Conservation (phyloP, 2,329 filamentous ascomycete genomes). For the Aureobasidium sp. region DNA sequence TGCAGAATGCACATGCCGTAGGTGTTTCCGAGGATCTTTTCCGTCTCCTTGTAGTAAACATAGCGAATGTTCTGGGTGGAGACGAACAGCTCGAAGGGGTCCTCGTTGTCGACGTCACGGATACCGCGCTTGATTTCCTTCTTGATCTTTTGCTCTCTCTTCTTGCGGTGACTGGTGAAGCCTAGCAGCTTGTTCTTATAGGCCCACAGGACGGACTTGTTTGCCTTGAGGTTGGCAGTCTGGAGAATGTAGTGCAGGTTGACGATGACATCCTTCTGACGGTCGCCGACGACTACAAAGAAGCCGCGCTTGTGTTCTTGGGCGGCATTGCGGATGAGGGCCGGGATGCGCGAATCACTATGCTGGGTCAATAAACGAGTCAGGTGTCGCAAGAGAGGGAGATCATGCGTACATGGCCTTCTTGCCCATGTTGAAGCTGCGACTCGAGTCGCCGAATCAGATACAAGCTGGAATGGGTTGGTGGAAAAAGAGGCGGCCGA, state of each 20-base stretch:
- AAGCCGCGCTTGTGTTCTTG: slow-evolving; percentile 97
- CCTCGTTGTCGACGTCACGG: slow-evolving; percentile 83
- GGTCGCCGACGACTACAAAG: slow-evolving; percentile 92
- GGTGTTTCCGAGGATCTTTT: slow-evolving; percentile 96
- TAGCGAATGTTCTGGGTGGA: slow-evolving; percentile 96
- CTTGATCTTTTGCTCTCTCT: slow-evolving; percentile 97
- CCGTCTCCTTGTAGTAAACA: slow-evolving; percentile 99
- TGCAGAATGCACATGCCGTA: slow-evolving; percentile 98
- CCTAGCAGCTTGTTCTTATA: slow-evolving; percentile 97
- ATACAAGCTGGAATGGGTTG: background rate
- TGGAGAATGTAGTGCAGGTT: slow-evolving; percentile 91
- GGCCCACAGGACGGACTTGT: slow-evolving; percentile 95
- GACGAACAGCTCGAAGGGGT: slow-evolving; percentile 95
- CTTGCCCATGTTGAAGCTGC: slow-evolving; percentile 45
- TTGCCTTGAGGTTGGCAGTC: slow-evolving; percentile 81
- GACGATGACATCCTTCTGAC: slow-evolving; percentile 93
- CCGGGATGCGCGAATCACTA: slow-evolving; percentile 83
- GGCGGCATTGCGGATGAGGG: slow-evolving; percentile 83
- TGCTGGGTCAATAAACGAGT: slow-evolving; percentile 25
- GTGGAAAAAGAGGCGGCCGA: background rate
- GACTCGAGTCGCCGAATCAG: slow-evolving; percentile 9
- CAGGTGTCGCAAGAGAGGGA: too few species aligned
- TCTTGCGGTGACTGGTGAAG: slow-evolving; percentile 94
- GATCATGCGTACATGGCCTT: slow-evolving; percentile 39
- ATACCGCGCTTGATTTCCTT: slow-evolving; percentile 95